Evolutionary conservation across 306 rosid genomes (phyloP), one percentile per base, ranked within the genome.

Genomic region (Astragalus glycyphyllos): DNA sequence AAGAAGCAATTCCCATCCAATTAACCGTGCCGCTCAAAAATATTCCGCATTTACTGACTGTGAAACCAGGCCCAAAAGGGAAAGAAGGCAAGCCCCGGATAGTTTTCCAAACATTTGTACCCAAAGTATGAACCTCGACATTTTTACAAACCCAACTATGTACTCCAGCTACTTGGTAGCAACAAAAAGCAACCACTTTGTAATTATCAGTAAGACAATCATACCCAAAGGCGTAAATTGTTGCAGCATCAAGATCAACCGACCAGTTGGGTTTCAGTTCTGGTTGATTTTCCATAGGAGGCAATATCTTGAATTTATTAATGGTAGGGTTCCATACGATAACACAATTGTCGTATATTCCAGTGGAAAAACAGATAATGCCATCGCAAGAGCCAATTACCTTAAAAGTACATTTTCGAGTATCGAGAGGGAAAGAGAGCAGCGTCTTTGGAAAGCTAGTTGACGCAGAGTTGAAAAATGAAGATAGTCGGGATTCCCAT

Each of bases 91-190:
- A 57, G 0, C 42, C 60, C 50, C 0, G 29, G 15, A 73, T 73
- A 55, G 6, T 17, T 40, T 80, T 77, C 82, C 82, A 73, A 15
- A 13, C 32, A 35, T 44, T 11, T 0, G 77, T 26, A 49, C 74
- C 77, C 67, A 73, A 12, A 5, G 54, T 49, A 58, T 68, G 65
- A 67, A 77, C 76, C 59, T 13, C 5, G 2, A 50, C 56, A n/a
- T 50, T 50, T 50, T 50, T 49, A 65, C 51, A 42, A 29, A 41
- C 12, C 46, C 31, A 26, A 26, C 3, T 26, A 26, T n/a, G n/a
- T n/a, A 26, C 45, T 40, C 4, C 46, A 8, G 0, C 46, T 11
- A 15, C 2, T 0, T 8, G 4, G 4, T 0, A 51, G 31, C 3
- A 2, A 20, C 11, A 53, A 53, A 53, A 6, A 53, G 12, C 58